These are phyloP conservation scores for Sclerotinia minor DNA, from an alignment of 2,329 filamentous ascomycete genomes.

Conservation along the genomic window DNA sequence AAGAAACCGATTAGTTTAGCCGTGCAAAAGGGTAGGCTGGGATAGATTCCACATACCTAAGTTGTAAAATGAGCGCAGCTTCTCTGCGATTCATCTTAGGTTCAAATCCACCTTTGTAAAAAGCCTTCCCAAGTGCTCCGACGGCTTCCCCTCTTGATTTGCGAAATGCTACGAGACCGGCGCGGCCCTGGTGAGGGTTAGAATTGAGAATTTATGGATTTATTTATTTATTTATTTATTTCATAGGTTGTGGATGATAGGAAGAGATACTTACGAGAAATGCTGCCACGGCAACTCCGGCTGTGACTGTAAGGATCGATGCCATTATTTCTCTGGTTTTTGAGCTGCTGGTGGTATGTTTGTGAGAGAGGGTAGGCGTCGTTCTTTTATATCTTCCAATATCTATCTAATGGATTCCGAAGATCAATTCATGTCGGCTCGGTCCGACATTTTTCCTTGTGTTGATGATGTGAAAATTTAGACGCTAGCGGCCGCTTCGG, in stretches of 20 bases:
- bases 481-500: neutral
- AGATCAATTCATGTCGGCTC: neutral
- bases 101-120: slow-evolving; percentile 99
- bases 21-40: too few relatives aligned
- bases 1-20: neutral
- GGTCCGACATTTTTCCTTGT: slow-evolving; percentile 1
- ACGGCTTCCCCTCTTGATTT: slow-evolving; percentile 73
- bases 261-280: slow-evolving; percentile 54
- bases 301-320: slow-evolving; percentile 58
- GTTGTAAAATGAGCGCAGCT: slow-evolving; percentile 84
- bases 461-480: neutral
- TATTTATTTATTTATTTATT: too few relatives aligned
- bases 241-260: slow-evolving; percentile 18
- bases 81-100: slow-evolving; percentile 90
- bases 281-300: slow-evolving; percentile 63
- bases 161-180: slow-evolving; percentile 84
- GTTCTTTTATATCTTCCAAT: slow-evolving; percentile 4
- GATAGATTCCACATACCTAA: slow-evolving; percentile 64
- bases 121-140: slow-evolving; percentile 82
- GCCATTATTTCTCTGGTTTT: slow-evolving; percentile 49
- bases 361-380: neutral
- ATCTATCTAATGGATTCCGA: neutral
- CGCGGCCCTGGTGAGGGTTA: slow-evolving; percentile 67
- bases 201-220: neutral
- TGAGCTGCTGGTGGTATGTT: neutral